These are phyloP conservation scores for Coprinopsis sp. DNA, from an alignment of 768 basidiomycete genomes.

Conservation along the genomic window DNA sequence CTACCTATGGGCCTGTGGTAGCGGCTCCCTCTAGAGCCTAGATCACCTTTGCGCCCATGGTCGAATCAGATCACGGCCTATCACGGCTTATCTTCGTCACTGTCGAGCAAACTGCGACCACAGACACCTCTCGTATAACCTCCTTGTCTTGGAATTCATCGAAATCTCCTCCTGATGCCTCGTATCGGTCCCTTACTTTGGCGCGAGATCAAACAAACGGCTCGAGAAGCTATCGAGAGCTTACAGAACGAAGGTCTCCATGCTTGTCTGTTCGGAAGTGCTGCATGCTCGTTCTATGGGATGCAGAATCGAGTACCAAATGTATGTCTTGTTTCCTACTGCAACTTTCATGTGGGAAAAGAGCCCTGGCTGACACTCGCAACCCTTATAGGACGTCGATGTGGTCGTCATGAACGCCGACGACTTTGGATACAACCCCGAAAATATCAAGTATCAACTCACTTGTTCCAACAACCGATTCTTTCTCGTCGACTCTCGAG, in stretches of 20 bases:
- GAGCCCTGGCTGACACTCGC: not conserved
- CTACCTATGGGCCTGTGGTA: no score
- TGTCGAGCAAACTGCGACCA: no score
- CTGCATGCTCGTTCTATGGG: slow-evolving; percentile 36
- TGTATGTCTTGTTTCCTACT: slow-evolving; percentile 17
- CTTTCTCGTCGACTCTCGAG: slow-evolving; percentile 10
- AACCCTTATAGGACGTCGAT: slow-evolving; percentile 33
- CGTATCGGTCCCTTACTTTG: not conserved
- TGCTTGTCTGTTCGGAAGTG: slow-evolving; percentile 34
- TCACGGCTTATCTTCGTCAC: no score
- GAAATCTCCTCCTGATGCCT: no score
- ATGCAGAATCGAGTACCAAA: slow-evolving; percentile 30
- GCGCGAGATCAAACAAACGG: slow-evolving; percentile 12
- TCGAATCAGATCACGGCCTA: no score
- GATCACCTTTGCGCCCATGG: no score
- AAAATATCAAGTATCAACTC: slow-evolving; percentile 9
- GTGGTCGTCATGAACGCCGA: slow-evolving; percentile 23
- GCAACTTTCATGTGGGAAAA: not conserved
- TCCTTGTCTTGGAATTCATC: no score
- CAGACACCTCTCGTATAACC: no score
- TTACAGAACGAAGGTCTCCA: slow-evolving; percentile 20
- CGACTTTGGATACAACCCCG: not conserved
- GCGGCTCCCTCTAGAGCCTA: no score
- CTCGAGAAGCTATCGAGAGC: slow-evolving; percentile 22
- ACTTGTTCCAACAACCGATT: slow-evolving; percentile 6